phyloP scores from a whole-genome alignment of 805 yeast genomes.

The Yamadazyma sp. region DNA sequence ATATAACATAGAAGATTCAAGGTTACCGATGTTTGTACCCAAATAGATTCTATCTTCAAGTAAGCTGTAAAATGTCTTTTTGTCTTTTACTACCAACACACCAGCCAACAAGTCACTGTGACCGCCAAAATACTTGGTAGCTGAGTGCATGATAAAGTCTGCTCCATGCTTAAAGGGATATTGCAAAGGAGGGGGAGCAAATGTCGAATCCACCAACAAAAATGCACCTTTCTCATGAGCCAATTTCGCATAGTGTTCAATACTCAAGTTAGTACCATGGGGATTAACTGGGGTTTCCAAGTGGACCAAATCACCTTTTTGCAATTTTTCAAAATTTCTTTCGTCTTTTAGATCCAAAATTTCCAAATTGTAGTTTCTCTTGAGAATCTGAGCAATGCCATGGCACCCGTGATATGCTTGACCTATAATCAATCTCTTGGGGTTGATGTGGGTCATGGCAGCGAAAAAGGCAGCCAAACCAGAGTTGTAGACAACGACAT shows the following conservation, averaged over 20 bases:
- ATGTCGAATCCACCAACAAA: slow-evolving; percentile 77
- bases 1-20: slow-evolving; percentile 71
- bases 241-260: slow-evolving; percentile 58
- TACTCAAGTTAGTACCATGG: slow-evolving; percentile 63
- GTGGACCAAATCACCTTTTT: slow-evolving; percentile 73
- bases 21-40: slow-evolving; percentile 77
- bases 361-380: slow-evolving; percentile 59
- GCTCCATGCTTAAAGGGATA: slow-evolving; percentile 82
- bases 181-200: slow-evolving; percentile 90
- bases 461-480: slow-evolving; percentile 85
- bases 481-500: slow-evolving; percentile 68
- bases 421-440: slow-evolving; percentile 72
- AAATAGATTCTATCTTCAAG: slow-evolving; percentile 63
- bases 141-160: slow-evolving; percentile 89
- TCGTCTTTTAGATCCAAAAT: slow-evolving; percentile 34
- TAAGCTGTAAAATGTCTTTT: slow-evolving; percentile 45
- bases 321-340: slow-evolving; percentile 44
- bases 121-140: slow-evolving; percentile 94
- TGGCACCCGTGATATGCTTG: slow-evolving; percentile 86
- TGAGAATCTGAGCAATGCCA: slow-evolving; percentile 62
- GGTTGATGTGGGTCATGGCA: slow-evolving; percentile 65
- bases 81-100: slow-evolving; percentile 62
- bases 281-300: slow-evolving; percentile 91
- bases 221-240: slow-evolving; percentile 80
- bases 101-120: slow-evolving; percentile 92